Conservation (phyloP, 1,139 yeast genomes). For the Geotrichum candidum region DNA sequence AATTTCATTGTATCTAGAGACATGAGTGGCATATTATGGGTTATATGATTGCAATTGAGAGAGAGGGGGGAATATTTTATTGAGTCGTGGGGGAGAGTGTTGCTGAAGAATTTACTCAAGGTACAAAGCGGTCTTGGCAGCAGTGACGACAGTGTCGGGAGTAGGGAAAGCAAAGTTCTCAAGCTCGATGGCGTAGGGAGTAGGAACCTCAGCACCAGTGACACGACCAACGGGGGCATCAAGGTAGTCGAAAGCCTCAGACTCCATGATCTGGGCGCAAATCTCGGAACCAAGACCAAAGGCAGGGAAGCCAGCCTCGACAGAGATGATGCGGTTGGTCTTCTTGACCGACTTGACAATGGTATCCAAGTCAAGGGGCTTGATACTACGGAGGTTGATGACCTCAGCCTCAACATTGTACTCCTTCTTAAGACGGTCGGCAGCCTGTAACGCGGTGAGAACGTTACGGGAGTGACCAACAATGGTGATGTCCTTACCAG, state of each 20-base stretch:
- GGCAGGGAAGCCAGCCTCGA: conserved; percentile 97
- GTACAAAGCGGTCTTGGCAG: conserved; percentile 83
- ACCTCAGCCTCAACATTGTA: conserved; percentile 91
- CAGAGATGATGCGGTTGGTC: conserved; percentile 93
- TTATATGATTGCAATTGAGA: too few species aligned
- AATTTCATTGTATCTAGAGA: not conserved
- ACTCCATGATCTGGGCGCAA: conserved; percentile 96
- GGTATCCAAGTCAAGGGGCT: conserved; percentile 89
- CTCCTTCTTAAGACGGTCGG: conserved; percentile 74
- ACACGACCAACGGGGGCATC: conserved; percentile 99
- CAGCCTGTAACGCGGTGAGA: conserved; percentile 79
- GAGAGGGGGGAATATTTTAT: too few species aligned
- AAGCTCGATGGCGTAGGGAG: conserved; percentile 94
- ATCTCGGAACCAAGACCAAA: conserved; percentile 98
- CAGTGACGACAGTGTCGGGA: conserved; percentile 82
- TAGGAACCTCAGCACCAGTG: conserved; percentile 99
- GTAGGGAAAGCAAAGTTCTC: conserved; percentile 99
- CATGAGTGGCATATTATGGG: not conserved
- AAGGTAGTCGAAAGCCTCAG: conserved; percentile 95
- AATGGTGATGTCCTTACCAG: conserved; percentile 84
- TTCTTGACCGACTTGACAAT: conserved; percentile 86
- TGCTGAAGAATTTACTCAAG: conserved; percentile 35
- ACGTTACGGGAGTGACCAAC: conserved; percentile 92
- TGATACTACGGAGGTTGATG: conserved; percentile 90
- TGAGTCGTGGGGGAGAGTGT: not conserved